A percentile compares a stretch with the other conserved stretches of the same genome.
These are phyloP conservation scores for Pseudohalonectria lignicola DNA, from an alignment of 2,329 filamentous ascomycete genomes.

Conservation along the genomic window DNA sequence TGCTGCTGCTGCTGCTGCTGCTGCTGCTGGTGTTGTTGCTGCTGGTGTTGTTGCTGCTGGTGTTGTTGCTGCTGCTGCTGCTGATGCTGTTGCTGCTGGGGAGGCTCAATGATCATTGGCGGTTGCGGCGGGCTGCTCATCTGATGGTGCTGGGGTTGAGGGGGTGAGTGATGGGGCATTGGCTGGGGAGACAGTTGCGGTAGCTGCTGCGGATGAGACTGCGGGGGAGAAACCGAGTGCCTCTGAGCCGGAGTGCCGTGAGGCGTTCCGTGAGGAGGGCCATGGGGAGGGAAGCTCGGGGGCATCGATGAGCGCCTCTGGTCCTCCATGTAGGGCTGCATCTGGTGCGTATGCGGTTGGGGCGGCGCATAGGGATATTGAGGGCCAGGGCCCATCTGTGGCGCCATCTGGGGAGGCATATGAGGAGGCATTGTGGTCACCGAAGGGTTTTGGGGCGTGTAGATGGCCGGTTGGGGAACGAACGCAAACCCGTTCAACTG, in stretches of 20 bases:
- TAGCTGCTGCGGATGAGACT: constrained; percentile 40
- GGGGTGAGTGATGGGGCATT: constrained; percentile 34
- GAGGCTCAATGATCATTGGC: constrained; percentile 9
- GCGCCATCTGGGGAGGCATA: constrained; percentile 24
- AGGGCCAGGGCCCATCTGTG: constrained; percentile 21
- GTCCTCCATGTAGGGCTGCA: constrained; percentile 65
- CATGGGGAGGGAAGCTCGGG: constrained; percentile 50
- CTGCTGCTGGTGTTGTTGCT: no score
- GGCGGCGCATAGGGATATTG: constrained; percentile 24
- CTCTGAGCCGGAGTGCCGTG: constrained; percentile 33
- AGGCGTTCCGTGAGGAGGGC: constrained; percentile 36
- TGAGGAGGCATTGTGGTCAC: constrained; percentile 26
- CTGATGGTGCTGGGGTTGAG: constrained; percentile 25
- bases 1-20: constrained; percentile 39
- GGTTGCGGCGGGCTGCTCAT: constrained; percentile 35
- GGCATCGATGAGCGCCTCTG: constrained; percentile 65
- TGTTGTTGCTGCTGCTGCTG: no score
- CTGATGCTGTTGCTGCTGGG: constrained; percentile 13
- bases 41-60: constrained; percentile 13
- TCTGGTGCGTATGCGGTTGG: constrained; percentile 22
- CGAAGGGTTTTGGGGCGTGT: constrained; percentile 57
- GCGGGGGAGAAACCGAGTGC: constrained; percentile 48
- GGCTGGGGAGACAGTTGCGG: constrained; percentile 33
- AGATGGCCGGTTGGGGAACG: constrained; percentile 77
- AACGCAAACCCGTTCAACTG: constrained; percentile 64